Conservation (phyloP, 2,329 filamentous ascomycete species). For the Ophiosphaerella korrae region DNA sequence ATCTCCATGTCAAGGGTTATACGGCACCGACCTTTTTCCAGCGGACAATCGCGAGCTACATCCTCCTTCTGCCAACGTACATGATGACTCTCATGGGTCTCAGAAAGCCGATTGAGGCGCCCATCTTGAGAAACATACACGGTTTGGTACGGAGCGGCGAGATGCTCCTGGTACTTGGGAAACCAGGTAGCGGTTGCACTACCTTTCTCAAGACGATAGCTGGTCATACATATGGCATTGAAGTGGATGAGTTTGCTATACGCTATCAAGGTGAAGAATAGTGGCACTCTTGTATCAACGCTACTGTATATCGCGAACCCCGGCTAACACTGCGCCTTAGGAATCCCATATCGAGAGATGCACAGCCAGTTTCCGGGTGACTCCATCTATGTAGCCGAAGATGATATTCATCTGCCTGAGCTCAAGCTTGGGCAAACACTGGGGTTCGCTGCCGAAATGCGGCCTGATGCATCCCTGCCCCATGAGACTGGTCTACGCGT, state of each 20-base stretch:
- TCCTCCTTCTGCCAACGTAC: background rate
- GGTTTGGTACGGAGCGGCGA: slow-evolving; percentile 39
- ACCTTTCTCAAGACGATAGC: slow-evolving; percentile 63
- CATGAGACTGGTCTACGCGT: background rate
- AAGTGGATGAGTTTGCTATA: background rate
- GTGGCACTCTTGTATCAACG: too few relatives aligned
- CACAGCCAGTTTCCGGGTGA: slow-evolving; percentile 76
- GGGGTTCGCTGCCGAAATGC: slow-evolving; percentile 74
- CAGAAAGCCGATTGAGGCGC: background rate
- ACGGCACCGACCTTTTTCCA: background rate
- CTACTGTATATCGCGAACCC: too few relatives aligned
- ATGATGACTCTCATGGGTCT: background rate
- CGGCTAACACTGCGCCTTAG: slow-evolving; percentile 58
- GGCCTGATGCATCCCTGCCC: background rate
- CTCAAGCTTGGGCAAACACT: slow-evolving; percentile 84
- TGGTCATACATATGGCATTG: background rate
- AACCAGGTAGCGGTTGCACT: slow-evolving; percentile 61
- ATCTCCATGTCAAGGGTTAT: too few relatives aligned
- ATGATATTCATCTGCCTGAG: slow-evolving; percentile 79
- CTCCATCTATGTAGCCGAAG: slow-evolving; percentile 79
- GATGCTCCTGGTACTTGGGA: slow-evolving; percentile 47
- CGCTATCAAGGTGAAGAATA: slow-evolving; percentile 62
- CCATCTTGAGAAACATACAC: background rate
- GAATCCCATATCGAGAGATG: slow-evolving; percentile 71
- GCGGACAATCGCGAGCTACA: background rate